phyloP scores from a whole-genome alignment of 179 eudicot species.

The Nepenthes alata region DNA sequence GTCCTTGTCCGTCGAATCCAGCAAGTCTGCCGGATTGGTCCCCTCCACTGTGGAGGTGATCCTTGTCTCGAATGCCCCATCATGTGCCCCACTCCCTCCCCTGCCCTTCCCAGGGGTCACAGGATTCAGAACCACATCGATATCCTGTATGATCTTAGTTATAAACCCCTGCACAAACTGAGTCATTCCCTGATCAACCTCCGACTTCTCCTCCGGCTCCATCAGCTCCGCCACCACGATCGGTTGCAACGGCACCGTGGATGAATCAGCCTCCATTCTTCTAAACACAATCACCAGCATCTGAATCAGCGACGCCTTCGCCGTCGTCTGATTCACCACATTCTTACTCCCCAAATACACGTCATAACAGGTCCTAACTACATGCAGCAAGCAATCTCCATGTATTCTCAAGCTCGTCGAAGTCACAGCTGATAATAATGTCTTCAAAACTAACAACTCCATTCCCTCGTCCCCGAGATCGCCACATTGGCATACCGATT shows the following conservation, averaged over 20 bases:
- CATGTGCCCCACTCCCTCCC: slow-evolving; percentile 30
- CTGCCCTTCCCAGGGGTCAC: slow-evolving; percentile 24
- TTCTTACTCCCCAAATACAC: slow-evolving; percentile 68
- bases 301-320: slow-evolving; percentile 86
- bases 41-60: slow-evolving; percentile 67
- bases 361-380: slow-evolving; percentile 80
- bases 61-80: slow-evolving; percentile 84
- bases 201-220: slow-evolving; percentile 69
- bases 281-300: slow-evolving; percentile 90
- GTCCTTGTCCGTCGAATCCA: slow-evolving; percentile 95
- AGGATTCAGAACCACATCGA: slow-evolving; percentile 72
- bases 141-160: slow-evolving; percentile 66
- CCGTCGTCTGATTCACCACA: slow-evolving; percentile 88
- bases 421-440: slow-evolving; percentile 64
- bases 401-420: slow-evolving; percentile 61
- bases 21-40: slow-evolving; percentile 86
- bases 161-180: slow-evolving; percentile 89
- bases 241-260: slow-evolving; percentile 75
- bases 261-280: slow-evolving; percentile 95
- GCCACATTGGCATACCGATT: slow-evolving; percentile 53
- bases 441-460: slow-evolving; percentile 62
- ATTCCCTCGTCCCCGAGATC: slow-evolving; percentile 50
- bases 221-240: slow-evolving; percentile 93
- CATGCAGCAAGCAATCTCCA: slow-evolving; percentile 74
- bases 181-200: slow-evolving; percentile 48